Evolutionary conservation across 805 yeast species (phyloP), one percentile per base, ranked within the genome.

Genomic region (Pichia sporocuriosa): DNA sequence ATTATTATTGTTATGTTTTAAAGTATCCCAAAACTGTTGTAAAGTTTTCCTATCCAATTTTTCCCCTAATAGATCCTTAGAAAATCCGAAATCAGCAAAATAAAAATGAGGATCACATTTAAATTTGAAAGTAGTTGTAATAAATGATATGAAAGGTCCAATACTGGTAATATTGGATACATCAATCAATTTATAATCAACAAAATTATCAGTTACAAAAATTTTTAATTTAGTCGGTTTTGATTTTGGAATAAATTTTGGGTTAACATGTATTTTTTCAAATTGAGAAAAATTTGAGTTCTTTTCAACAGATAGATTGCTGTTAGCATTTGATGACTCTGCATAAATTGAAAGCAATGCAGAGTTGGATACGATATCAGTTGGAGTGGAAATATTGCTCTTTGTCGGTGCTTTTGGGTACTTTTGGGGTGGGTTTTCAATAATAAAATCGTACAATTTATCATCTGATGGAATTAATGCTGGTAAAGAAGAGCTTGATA

Each of bases 121-220:
- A 3, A 42, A 4, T n/a, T 17, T 24, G 69, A 13, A 69, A 68
- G 37, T 78, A 66, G 17, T 78, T 77, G 56, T 79, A 76, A 39
- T 86, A 95, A 0, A 95, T 82, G 46, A 86, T 58, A 29, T 35
- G 26, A 42, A 49, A 21, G 48, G 80, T 82, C 32, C 77, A 66
- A 2, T 9, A 20, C 35, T 35, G 1, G 50, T 47, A 19, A 61
- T 46, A 17, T 49, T 39, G 6, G 61, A 61, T 13, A 69, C 55
- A 31, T 73, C 64, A 3, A 84, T 58, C 0, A 84, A 73, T 9
- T 62, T 60, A 55, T 75, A 89, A 12, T 59, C 62, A 13, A 50
- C 51, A 49, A 81, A 80, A 56, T 89, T 89, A n/a, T 62, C 59
- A 0, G 95, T 81, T 0, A 75, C 74, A 37, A 88, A 61, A 4